phyloP scores from a whole-genome alignment of 2,329 filamentous ascomycete genomes.

The Beauveria caledonica region DNA sequence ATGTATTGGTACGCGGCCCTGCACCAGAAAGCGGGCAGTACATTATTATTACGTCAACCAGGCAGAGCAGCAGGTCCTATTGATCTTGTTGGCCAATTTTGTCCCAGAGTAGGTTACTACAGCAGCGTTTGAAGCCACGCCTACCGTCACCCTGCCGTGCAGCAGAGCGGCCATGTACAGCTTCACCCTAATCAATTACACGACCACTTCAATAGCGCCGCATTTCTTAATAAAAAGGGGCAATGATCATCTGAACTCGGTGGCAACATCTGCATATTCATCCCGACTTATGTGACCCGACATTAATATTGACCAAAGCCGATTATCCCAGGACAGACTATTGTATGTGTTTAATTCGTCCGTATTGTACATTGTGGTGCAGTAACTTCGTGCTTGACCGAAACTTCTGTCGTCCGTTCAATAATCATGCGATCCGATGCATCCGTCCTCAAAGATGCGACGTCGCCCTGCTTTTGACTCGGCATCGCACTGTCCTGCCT shows the following conservation, averaged over 20 bases:
- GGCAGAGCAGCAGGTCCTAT: background rate
- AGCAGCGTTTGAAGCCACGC: too few species aligned
- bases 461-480: background rate
- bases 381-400: background rate
- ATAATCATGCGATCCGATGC: constrained; percentile 6
- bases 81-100: too few species aligned
- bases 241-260: too few species aligned
- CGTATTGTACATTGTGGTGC: background rate
- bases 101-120: too few species aligned
- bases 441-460: background rate
- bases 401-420: constrained; percentile 2
- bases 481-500: background rate
- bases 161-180: too few species aligned
- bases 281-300: too few species aligned
- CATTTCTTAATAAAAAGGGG: too few species aligned
- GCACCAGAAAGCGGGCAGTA: background rate
- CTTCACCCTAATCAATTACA: background rate
- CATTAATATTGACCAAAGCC: too few species aligned
- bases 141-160: too few species aligned
- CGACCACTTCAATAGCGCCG: background rate
- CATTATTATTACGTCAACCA: background rate
- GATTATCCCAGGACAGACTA: too few species aligned
- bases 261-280: too few species aligned
- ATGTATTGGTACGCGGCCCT: background rate
- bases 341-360: too few species aligned